Evolutionary conservation across 179 eudicot species (phyloP), one percentile per base, ranked within the genome.

Genomic region (Actinidia polygama): DNA sequence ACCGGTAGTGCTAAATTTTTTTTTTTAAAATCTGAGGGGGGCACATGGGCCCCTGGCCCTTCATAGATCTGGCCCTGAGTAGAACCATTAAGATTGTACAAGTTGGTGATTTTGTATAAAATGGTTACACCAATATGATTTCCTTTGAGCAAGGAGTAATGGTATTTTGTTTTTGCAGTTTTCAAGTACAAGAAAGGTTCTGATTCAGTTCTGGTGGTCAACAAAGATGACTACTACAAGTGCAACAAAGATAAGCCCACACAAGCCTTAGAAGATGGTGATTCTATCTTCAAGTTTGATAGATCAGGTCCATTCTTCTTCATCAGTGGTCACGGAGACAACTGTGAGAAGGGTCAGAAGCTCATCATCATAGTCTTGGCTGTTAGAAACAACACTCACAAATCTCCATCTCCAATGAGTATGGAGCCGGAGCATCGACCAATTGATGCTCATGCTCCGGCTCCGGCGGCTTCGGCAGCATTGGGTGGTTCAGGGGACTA

Each of bases 201-300:
- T 4, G 89, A 91, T 26, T 90, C 93, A 8, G 94, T 88, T 3
- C 72, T 92, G 5, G 40, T 81, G 0, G 96, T 91, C 46, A 15
- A 87, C 88, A 74, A 84, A 63, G 70, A 90, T 10, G 87, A 86
- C 57, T 92, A 89, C 88, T 36, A 83, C 85, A 77, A 49, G 14
- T 92, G 96, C 87, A 85, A 90, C 85, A 78, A 81, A 23, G 79
- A 81, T 21, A 78, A 82, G 26, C 94, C 96, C 50, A 44, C 85
- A 0, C 23, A 15, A 10, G n/a, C 73, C 49, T 40, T 80, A 0
- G 55, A 69, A 0, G 78, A 74, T 1, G 89, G 86, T 3, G 57
- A 81, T n/a, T 79, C 89, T 0, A 75, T 54, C 36, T 79, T 85
- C 81, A 72, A 46, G 55, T 63, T 90, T 15, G 8, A 73, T 11